Evolutionary conservation across 78 protist genomes (phyloP), one percentile per base, ranked within the genome.

Genomic region (Mantamonas sphyraenae): DNA sequence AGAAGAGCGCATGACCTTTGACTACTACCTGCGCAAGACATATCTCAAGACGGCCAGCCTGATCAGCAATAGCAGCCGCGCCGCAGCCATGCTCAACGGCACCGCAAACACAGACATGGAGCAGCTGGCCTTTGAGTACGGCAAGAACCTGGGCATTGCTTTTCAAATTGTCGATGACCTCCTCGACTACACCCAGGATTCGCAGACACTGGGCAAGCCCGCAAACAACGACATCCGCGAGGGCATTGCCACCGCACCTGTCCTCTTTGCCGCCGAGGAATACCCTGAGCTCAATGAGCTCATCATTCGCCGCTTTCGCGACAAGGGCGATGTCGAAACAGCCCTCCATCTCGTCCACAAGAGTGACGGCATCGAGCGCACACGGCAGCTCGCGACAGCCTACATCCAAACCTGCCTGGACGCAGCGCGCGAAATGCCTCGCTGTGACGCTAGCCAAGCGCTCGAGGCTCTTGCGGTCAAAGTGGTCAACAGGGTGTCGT

Each of bases 191-290:
- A 75, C 85, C 33, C 56, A 63, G 20, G 73, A 72, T 16, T 37
- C 39, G 19, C 64, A 66, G 57, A 58, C 30, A 33, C 40, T 84
- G 34, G 95, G 95, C 47, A 90, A 90, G 80, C 95, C 90, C 3
- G 53, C 78, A 9, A 31, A 64, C 22, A 84, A 66, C 19, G 93
- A 86, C 72, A 37, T 89, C 34, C 17, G 7, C 30, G 55, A 55
- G 35, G 95, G 95, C 0, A 77, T 90, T 14, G 86, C 90, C 51
- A 92, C 96, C 31, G 93, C 94, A 26, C 94, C 94, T 26, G 85
- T 87, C 26, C 77, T 90, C 33, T 87, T 71, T 62, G 95, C 97
- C 22, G 66, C 83, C 14, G 78, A 87, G 64, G 71, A 79, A 28
- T 60, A 20, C 38, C 88, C 91, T 22, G 88, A 86, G 61, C 72